A percentile compares a stretch with the other conserved stretches of the same genome.
Conservation (phyloP, 345 rosid species). For the Eucalyptus sp. region DNA sequence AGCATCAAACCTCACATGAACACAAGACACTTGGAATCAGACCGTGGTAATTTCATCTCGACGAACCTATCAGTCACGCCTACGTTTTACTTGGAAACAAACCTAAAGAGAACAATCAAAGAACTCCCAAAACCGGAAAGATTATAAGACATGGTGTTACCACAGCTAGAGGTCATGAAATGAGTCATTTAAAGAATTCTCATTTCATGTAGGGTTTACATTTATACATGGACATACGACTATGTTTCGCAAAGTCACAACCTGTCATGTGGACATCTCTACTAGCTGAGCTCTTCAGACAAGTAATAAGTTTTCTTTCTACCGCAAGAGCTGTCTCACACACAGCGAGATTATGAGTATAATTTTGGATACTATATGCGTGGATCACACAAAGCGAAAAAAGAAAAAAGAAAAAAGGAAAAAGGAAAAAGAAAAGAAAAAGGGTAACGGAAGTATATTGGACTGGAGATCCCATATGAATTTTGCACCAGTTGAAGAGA, state of each 20-base stretch:
- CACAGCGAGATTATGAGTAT: neutral
- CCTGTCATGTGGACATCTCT: neutral
- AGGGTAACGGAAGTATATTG: neutral
- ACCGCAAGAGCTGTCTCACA: neutral
- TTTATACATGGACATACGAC: neutral
- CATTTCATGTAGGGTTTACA: neutral
- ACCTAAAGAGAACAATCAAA: neutral
- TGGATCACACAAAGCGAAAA: neutral
- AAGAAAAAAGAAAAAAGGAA: fast-evolving
- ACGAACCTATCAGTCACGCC: neutral
- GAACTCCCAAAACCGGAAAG: neutral
- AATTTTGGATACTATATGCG: neutral
- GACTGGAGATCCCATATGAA: neutral
- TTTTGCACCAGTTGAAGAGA: neutral
- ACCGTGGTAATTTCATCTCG: neutral
- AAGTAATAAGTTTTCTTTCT: neutral
- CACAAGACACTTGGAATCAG: neutral
- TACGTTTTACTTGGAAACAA: neutral
- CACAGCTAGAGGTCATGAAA: neutral
- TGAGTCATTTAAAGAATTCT: neutral
- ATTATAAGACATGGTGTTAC: neutral
- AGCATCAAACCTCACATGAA: neutral
- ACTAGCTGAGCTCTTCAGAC: neutral
- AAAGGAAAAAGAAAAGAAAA: neutral
- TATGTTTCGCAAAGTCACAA: neutral